Base-by-base conservation (phyloP, 2,329 filamentous ascomycete genomes). In the Fusarium lateritium region DNA sequence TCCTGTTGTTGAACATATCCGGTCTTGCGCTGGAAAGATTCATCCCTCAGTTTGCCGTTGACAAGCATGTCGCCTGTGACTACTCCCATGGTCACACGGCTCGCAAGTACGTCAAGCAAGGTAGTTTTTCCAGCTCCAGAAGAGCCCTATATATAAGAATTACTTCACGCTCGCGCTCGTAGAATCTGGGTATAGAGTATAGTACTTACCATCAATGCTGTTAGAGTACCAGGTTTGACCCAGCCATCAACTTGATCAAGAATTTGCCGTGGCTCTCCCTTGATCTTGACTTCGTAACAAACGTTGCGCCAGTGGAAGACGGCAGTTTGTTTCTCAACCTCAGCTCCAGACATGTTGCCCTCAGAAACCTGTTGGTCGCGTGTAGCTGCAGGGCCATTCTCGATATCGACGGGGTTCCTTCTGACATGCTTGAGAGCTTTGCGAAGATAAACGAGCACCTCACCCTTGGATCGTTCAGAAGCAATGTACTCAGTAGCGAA, bases 1-100 rank as follows among this genome's bases (percentile, higher is more conserved):
- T 97, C 94, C 74, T 95, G 92, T 77, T 97, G 93, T 76, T 96
- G 92, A n/a, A 93, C 93, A 71, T 96, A 96, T 42, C 93, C 93
- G 0, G 92, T 95, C 80, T 94, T 94, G 55, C 93, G 89, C 78
- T 95, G 93, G 85, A 97, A 96, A 0, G 91, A 92, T 8, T 84
- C 83, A 69, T 94, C 92, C 38, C 91, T 88, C 24, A 86, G 88
- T 34, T 84, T 85, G 8, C 85, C 86, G 58, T 87, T 83, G 8
- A 88, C 84, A 7, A 86, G 77, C 88, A 96, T 94, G 64, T 94
- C 90, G 50, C 94, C 94, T 2, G 86, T 88, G 31, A 97, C 91
- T n/a, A 95, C 90, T 77, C 94, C 94, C 88, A 94, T 94, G 0
- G 92, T 93, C 9, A 91, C 91, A 75, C 94, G 90, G 57, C 90